These are phyloP conservation scores for Euphorbia pulcherrima DNA, from an alignment of 345 rosid genomes.

Conservation along the genomic window DNA sequence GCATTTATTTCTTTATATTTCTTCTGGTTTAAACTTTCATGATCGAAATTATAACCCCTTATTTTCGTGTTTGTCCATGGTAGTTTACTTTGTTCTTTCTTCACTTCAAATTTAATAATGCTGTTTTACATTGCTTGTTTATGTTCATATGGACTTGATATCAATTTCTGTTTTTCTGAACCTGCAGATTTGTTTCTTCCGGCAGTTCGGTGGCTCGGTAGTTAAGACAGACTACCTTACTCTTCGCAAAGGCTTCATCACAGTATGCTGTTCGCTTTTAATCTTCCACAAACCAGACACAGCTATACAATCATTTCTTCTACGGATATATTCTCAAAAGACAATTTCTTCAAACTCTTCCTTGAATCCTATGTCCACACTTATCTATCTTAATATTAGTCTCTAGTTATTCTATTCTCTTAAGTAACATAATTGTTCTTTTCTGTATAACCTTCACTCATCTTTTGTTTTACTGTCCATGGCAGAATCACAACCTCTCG, in stretches of 20 bases:
- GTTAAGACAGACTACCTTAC: slow-evolving; percentile 82
- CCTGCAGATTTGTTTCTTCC: slow-evolving; percentile 82
- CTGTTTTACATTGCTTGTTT: not conserved
- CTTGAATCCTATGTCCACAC: not conserved
- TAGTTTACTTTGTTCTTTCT: not conserved
- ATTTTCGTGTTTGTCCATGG: not conserved
- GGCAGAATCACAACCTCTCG: slow-evolving; percentile 83
- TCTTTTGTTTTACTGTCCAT: slow-evolving; percentile 17
- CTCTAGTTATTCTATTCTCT: not conserved
- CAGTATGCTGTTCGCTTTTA: slow-evolving; percentile 41
- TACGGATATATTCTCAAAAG: not conserved
- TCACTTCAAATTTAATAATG: not conserved
- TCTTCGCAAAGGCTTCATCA: slow-evolving; percentile 81
- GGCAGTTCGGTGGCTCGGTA: slow-evolving; percentile 85
- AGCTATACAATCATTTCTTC: not conserved
- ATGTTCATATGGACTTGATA: not conserved
- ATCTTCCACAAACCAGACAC: not conserved
- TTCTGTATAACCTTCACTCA: slow-evolving; percentile 1
- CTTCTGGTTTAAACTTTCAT: not conserved
- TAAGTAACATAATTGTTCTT: not conserved
- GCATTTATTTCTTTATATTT: not conserved
- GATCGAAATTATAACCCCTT: not conserved
- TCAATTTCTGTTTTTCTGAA: slow-evolving; percentile 17
- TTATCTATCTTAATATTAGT: not conserved
- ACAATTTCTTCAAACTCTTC: not conserved